Evolutionary conservation across 1,284 basidiomycete species (phyloP), one percentile per base, ranked within the genome.

Genomic region (Austroboletus rostrupii): DNA sequence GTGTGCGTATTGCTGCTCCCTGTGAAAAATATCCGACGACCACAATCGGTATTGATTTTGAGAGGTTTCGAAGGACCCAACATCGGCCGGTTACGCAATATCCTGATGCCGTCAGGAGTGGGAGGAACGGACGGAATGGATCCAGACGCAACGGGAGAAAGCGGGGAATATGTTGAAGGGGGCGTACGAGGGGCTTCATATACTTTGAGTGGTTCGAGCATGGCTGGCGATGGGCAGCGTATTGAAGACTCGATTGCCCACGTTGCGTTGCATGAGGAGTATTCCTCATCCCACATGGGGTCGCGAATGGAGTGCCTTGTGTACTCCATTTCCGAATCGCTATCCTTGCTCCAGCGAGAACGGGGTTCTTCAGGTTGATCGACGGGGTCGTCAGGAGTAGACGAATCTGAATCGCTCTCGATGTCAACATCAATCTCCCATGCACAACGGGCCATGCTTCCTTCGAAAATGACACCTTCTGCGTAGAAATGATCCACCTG

Each of bases 391-490:
- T 53, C 57, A 59, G 57, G 69, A 33, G 61, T 62, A n/a, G 75
- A 76, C 10, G 75, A 73, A 50, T 77, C 75, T 47, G 74, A 76
- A 61, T 84, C 75, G 37, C 71, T 68, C 45, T 74, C 82, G 59
- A 85, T 78, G 50, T 85, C 79, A 71, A 86, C 78, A 45, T 83
- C 84, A 19, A 81, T 79, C 66, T 89, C 86, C 86, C 86, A 89
- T 6, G 83, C 78, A 59, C 87, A 89, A 44, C 86, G 81, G 23
- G 86, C 86, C 86, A 89, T 89, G 62, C 85, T 87, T 52, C 85
- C 86, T 63, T 89, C 87, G 60, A 89, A 88, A 59, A 89, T 72
- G 53, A 81, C 86, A 52, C 80, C 83, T 19, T 83, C 80, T 7
- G 83, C 80, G 61, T 90, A 89, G 71, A 89, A 87, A 57, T 73